A percentile compares a stretch with the other conserved stretches of the same genome.
Conservation (phyloP, 1,139 yeast genomes). For the Pichia sp. region DNA sequence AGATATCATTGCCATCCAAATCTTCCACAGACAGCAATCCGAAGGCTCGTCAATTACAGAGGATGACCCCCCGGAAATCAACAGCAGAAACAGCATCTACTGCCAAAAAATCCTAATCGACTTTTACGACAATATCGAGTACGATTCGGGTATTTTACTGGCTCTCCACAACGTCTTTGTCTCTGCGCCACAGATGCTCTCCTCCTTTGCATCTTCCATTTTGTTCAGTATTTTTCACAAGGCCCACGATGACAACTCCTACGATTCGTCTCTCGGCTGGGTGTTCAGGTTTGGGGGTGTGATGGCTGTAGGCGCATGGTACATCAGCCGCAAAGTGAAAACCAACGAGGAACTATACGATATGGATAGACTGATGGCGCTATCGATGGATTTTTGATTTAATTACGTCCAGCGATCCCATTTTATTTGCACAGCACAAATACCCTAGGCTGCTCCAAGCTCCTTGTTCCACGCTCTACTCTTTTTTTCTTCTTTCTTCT, state of each 20-base stretch:
- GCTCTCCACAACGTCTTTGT: constrained; percentile 48
- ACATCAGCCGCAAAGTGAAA: constrained; percentile 34
- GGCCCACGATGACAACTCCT: constrained; percentile 19
- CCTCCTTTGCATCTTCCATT: constrained; percentile 39
- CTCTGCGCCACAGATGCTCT: constrained; percentile 45
- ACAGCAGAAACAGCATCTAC: constrained; percentile 19
- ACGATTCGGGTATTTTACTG: constrained; percentile 44
- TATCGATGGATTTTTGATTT: constrained; percentile 44
- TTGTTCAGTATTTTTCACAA: constrained; percentile 34
- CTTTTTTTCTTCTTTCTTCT: background rate
- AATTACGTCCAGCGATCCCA: background rate
- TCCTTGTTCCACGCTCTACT: background rate
- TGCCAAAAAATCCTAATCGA: constrained; percentile 19
- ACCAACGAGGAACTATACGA: constrained; percentile 32
- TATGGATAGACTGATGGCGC: constrained; percentile 30
- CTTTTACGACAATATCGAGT: constrained; percentile 35
- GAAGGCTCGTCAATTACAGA: constrained; percentile 6
- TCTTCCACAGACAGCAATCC: constrained; percentile 20
- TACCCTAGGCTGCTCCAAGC: too few relatives aligned
- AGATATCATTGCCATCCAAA: constrained; percentile 33
- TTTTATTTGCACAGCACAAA: background rate
- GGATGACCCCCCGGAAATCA: constrained; percentile 13
- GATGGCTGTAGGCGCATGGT: constrained; percentile 39
- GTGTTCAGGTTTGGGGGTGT: constrained; percentile 45
- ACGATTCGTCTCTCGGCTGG: constrained; percentile 43